These are phyloP conservation scores for Arachnomyces sp. DNA, from an alignment of 2,329 filamentous ascomycete species.

Conservation along the genomic window DNA sequence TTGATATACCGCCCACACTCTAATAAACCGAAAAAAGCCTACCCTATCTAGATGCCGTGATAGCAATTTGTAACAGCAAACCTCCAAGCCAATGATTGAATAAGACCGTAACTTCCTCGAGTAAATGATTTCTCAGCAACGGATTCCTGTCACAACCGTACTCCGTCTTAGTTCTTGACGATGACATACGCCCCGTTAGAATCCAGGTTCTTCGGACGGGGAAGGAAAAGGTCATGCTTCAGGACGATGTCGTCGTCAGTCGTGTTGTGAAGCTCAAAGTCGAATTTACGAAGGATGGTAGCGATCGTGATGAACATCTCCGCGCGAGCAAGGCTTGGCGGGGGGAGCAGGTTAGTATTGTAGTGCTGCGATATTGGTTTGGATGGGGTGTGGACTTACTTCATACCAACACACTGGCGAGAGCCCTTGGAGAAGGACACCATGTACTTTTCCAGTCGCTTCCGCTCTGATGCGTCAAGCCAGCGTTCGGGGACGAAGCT, in stretches of 20 bases:
- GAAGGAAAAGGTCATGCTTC: conserved; percentile 12
- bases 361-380: not conserved
- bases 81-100: no score
- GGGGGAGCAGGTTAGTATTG: not conserved
- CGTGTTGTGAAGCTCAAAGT: conserved; percentile 11
- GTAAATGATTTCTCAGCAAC: no score
- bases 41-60: no score
- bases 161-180: not conserved
- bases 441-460: conserved; percentile 15
- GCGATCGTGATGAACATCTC: conserved; percentile 9
- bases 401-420: conserved; percentile 15
- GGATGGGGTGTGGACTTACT: conserved; percentile 9
- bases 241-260: conserved; percentile 16
- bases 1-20: no score
- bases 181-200: conserved; percentile 9
- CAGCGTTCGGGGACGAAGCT: conserved; percentile 17
- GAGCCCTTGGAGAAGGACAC: conserved; percentile 17
- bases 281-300: conserved; percentile 9
- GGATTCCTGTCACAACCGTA: no score
- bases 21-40: no score
- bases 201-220: conserved; percentile 12
- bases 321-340: conserved; percentile 9
- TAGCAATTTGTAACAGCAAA: no score
- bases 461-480: conserved; percentile 12
- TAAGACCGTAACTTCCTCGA: no score